These are phyloP conservation scores for Ciborinia camelliae DNA, from an alignment of 2,329 filamentous ascomycete species.

Conservation along the genomic window DNA sequence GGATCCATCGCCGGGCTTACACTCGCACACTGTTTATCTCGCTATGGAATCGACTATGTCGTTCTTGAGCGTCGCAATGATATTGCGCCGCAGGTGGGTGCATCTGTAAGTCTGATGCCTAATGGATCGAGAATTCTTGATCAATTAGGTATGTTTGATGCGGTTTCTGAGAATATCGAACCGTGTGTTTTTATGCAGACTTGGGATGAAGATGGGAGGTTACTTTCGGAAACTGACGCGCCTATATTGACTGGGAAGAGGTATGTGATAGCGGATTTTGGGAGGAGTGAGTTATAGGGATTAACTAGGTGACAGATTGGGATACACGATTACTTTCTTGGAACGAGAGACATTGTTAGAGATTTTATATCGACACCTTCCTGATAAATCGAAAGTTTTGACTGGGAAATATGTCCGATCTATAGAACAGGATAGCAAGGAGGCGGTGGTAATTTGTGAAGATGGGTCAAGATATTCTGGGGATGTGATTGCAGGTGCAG, in stretches of 20 bases:
- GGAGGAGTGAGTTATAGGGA: neutral
- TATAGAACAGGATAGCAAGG: conserved; percentile 19
- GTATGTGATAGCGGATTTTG: conserved; percentile 10
- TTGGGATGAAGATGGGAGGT: conserved; percentile 21
- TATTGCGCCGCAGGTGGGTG: conserved; percentile 27
- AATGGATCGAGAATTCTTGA: conserved; percentile 48
- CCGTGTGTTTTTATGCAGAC: conserved; percentile 19
- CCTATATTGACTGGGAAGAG: conserved; percentile 24
- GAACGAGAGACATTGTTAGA: conserved; percentile 25
- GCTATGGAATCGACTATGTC: conserved; percentile 28
- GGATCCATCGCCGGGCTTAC: conserved; percentile 29
- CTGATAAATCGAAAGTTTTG: conserved; percentile 25
- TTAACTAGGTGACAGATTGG: conserved; percentile 23
- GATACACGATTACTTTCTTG: conserved; percentile 25
- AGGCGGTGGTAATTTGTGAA: conserved; percentile 23
- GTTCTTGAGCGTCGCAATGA: conserved; percentile 29
- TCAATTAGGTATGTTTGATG: conserved; percentile 45
- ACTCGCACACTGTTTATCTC: conserved; percentile 27
- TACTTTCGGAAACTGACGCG: conserved; percentile 21
- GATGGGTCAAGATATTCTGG: conserved; percentile 28
- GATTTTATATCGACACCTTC: conserved; percentile 28
- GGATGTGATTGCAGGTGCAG: conserved; percentile 32
- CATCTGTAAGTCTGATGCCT: conserved; percentile 35
- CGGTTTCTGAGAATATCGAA: conserved; percentile 22
- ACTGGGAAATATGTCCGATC: conserved; percentile 25